Evolutionary conservation across 2,329 filamentous ascomycete genomes (phyloP), one percentile per base, ranked within the genome.

Genomic region (Trichoderma gracile): DNA sequence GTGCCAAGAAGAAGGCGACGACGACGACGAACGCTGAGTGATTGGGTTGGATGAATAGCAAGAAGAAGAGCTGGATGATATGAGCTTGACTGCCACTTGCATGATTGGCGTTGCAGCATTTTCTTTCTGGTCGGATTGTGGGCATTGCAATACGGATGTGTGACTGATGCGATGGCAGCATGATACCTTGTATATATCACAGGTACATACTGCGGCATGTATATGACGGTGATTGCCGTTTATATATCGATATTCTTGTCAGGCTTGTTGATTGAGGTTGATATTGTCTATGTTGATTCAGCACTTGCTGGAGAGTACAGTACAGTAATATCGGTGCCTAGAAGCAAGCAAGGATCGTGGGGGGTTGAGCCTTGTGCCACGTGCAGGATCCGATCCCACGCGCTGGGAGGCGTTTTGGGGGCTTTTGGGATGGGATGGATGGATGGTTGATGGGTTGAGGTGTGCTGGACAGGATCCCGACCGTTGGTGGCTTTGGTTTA

Each of bases 21-120:
- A 81, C 80, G 1, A 78, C 78, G 62, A 76, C 81, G 4, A 71
- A n/a, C 57, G 38, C 25, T 21, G 27, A 57, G 50, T 46, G 46
- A 30, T 55, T 53, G 27, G 33, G 23, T 42, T 43, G 14, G 12
- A 42, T 40, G 57, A 14, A 49, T n/a, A n/a, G n/a, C n/a, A n/a
- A n/a, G n/a, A 8, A 17, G 30, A 33, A 25, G 54, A 33, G 42
- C 19, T 14, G n/a, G 27, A 14, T 5, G 45, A 19, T 17, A 43
- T 33, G 47, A 43, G n/a, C 33, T 30, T 33, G 5, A 10, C 2
- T 45, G 27, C 17, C 5, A 10, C 7, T 15, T 46, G 23, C 7
- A 17, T 45, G 43, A 54, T 45, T 46, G 59, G 47, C 49, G 45
- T 59, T 59, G 45, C 30, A 59, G 45, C 30, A 49, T 40, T 33